Percentiles rank a stretch among this genome's conserved stretches.
phyloP scores from a whole-genome alignment of 805 yeast species.

The Osmozyma mogii region DNA sequence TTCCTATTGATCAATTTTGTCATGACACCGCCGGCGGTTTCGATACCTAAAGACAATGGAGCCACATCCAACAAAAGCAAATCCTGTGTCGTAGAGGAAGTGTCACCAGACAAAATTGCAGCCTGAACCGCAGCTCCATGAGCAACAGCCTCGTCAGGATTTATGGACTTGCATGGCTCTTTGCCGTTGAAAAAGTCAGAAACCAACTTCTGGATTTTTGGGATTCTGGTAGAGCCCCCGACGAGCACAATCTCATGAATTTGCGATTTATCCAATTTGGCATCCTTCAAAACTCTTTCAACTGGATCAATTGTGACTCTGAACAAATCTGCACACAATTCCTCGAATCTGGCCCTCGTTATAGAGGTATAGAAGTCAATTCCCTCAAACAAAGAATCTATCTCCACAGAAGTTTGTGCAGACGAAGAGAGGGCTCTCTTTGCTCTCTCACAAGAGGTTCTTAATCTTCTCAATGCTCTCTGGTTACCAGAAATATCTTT shows the following conservation, averaged over 20 bases:
- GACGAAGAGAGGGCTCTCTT: neutral
- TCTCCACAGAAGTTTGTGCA: neutral
- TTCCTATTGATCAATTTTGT: conserved; percentile 91
- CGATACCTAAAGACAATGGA: conserved; percentile 91
- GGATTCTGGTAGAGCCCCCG: conserved; percentile 1
- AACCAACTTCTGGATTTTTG: neutral
- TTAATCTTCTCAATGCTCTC: neutral
- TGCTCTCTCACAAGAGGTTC: neutral
- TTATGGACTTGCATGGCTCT: neutral
- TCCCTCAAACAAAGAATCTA: neutral
- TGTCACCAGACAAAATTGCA: neutral
- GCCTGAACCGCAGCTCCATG: conserved; percentile 1
- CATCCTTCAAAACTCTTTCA: neutral
- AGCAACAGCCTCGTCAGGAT: conserved; percentile 1
- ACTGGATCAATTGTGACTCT: neutral
- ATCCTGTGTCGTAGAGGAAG: conserved; percentile 13
- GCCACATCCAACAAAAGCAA: conserved; percentile 85
- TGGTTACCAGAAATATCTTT: neutral
- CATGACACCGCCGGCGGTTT: conserved; percentile 97
- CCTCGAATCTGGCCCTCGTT: neutral
- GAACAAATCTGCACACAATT: neutral
- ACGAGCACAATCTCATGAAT: conserved; percentile 1
- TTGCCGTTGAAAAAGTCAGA: neutral
- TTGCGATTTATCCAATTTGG: neutral
- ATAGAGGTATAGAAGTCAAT: neutral